These are phyloP conservation scores for Fragaria vesca DNA, from an alignment of 306 rosid species.

Conservation along the genomic window DNA sequence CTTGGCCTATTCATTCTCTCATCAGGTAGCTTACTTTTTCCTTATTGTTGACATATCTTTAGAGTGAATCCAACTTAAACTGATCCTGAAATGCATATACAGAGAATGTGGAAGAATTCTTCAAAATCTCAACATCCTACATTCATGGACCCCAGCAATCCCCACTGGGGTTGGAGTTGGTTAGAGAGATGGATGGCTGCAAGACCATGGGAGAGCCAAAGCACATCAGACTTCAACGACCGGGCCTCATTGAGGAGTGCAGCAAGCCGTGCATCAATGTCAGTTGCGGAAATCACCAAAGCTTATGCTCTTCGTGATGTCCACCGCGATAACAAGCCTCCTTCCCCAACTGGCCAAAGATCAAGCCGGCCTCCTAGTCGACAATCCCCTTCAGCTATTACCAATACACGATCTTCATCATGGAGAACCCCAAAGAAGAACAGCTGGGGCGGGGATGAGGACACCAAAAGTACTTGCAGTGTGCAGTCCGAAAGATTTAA, in stretches of 20 bases:
- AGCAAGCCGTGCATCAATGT: constrained; percentile 37
- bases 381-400: constrained; percentile 42
- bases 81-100: constrained; percentile 14
- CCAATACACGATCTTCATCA: constrained; percentile 32
- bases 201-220: constrained; percentile 78
- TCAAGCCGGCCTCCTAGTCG: constrained; percentile 31
- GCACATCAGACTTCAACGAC: constrained; percentile 38
- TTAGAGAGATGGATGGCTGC: constrained; percentile 89
- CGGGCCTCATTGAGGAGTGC: constrained; percentile 38
- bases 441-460: constrained; percentile 45
- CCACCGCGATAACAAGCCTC: constrained; percentile 32
- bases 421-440: constrained; percentile 40
- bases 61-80: constrained; percentile 9
- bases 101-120: constrained; percentile 70
- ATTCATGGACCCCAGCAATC: constrained; percentile 75
- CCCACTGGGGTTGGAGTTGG: constrained; percentile 99
- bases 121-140: constrained; percentile 59
- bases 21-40: constrained; percentile 53
- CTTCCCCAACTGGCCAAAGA: constrained; percentile 38
- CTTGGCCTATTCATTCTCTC: constrained; percentile 78
- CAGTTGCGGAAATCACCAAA: constrained; percentile 63
- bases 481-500: constrained; percentile 26
- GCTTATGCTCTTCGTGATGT: constrained; percentile 48
- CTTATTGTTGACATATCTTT: background rate
- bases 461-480: constrained; percentile 33